phyloP scores from a whole-genome alignment of 768 basidiomycete species.

The Tulasnella sp. region DNA sequence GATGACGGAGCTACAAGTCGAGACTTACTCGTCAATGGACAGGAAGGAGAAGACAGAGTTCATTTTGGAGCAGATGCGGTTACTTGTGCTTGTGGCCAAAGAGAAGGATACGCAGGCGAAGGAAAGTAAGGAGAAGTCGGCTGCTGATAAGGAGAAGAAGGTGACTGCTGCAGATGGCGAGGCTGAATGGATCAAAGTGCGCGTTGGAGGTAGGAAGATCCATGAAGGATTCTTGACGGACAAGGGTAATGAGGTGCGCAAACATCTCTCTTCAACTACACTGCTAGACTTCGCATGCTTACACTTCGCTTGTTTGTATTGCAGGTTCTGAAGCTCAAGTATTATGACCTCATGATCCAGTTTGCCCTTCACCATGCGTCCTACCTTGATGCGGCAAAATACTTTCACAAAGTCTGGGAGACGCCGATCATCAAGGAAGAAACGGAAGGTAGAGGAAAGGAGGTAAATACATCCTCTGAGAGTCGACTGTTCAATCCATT shows the following conservation, averaged over 20 bases:
- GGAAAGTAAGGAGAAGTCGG: slow-evolving; percentile 38
- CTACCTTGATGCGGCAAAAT: slow-evolving; percentile 89
- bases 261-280: too few species aligned
- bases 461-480: too few species aligned
- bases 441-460: slow-evolving; percentile 50
- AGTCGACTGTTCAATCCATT: too few species aligned
- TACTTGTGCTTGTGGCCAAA: slow-evolving; percentile 67
- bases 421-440: slow-evolving; percentile 90
- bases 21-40: slow-evolving; percentile 99
- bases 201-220: slow-evolving; percentile 86
- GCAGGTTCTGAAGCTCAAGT: slow-evolving; percentile 91
- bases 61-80: slow-evolving; percentile 93
- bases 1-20: slow-evolving; percentile 90
- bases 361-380: slow-evolving; percentile 73
- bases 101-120: slow-evolving; percentile 57
- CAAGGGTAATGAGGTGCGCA: slow-evolving; percentile 74
- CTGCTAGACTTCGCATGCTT: too few species aligned
- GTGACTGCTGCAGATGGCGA: slow-evolving; percentile 61
- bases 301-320: not conserved
- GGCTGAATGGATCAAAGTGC: slow-evolving; percentile 85
- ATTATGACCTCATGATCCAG: slow-evolving; percentile 94
- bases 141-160: slow-evolving; percentile 1
- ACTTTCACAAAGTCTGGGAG: slow-evolving; percentile 96
- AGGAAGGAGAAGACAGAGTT: slow-evolving; percentile 97
- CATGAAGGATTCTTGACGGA: slow-evolving; percentile 89